Evolutionary conservation across 106 monocot species (phyloP), one percentile per base, ranked within the genome.

Genomic region (Apostasia ramifera): DNA sequence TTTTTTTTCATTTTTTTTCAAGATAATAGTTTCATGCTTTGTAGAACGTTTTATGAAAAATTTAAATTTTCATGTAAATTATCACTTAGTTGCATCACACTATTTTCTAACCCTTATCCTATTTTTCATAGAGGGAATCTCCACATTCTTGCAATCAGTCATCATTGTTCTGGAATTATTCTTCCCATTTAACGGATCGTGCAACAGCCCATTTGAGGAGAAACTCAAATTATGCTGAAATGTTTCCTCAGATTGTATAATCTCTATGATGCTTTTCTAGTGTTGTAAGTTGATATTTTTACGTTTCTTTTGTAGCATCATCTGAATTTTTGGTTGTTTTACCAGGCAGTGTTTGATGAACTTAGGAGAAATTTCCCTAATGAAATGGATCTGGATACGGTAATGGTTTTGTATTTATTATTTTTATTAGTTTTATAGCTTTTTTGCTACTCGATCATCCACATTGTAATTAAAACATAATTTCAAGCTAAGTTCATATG

Each of bases 371-470:
- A 65, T 11, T 65, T 65, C 6, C 1, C 26, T 1, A 6, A 13
- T 65, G 65, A 65, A 65, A 26, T 48, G 46, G 65, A 48, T 65
- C 47, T 49, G 4, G 65, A 65, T 2, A 65, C 47, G 48, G 65
- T 49, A 65, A 11, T 38, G 48, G 4, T 48, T 49, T 65, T 8
- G 47, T 7, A 49, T 26, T 26, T 65, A 8, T 48, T 47, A 47
- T 5, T 8, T 8, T 15, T 46, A 64, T 47, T 47, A 46, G 26
- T 65, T 65, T 45, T 63, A 45, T 63, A 41, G 8, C 1, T 59
- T 41, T 2, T 9, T 0, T 41, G 10, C 59, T 1, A 59, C 59
- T 41, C 39, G 59, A 7, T 59, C 41, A 38, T 40, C 37, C 15
- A 26, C 26, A 26, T 26, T 26, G 26, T 26, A 26, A 26, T 26